These are phyloP conservation scores for Crassisporium funariophilum DNA, from an alignment of 768 basidiomycete species.

Conservation along the genomic window DNA sequence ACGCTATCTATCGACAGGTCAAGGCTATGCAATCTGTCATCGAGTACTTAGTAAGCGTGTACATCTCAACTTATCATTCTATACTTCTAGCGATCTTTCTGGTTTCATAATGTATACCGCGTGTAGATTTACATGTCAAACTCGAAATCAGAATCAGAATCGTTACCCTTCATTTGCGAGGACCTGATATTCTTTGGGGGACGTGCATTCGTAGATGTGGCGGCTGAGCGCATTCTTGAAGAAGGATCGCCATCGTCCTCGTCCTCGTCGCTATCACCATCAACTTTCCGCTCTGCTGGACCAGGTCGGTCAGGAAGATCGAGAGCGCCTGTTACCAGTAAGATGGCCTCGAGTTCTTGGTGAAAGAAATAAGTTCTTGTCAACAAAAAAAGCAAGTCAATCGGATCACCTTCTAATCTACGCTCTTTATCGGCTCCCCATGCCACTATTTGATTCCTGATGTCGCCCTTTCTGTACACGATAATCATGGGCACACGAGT, in stretches of 20 bases:
- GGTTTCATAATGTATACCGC: too few relatives aligned
- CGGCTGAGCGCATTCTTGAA: slow-evolving; percentile 57
- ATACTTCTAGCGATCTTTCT: too few relatives aligned
- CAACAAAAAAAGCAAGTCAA: not conserved
- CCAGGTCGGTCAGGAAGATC: slow-evolving; percentile 54
- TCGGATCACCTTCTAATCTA: slow-evolving; percentile 66
- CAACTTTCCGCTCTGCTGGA: slow-evolving; percentile 31
- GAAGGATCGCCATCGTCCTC: slow-evolving; percentile 50
- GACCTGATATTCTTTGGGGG: slow-evolving; percentile 58
- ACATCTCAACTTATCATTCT: too few relatives aligned
- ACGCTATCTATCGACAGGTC: too few relatives aligned
- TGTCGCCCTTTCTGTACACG: slow-evolving; percentile 90
- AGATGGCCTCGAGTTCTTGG: slow-evolving; percentile 69
- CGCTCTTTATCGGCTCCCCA: slow-evolving; percentile 84
- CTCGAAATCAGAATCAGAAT: slow-evolving; percentile 79
- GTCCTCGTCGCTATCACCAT: slow-evolving; percentile 51
- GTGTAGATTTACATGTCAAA: slow-evolving; percentile 54
- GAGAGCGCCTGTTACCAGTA: slow-evolving; percentile 67
- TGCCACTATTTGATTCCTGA: slow-evolving; percentile 80
- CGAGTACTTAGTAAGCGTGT: too few relatives aligned
- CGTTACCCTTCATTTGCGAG: slow-evolving; percentile 34
- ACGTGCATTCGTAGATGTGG: slow-evolving; percentile 55
- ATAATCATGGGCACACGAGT: slow-evolving; percentile 89
- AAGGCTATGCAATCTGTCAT: too few relatives aligned
- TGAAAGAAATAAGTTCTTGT: slow-evolving; percentile 1